Conservation (phyloP, 805 yeast species). For the Candida namnaoensis region DNA sequence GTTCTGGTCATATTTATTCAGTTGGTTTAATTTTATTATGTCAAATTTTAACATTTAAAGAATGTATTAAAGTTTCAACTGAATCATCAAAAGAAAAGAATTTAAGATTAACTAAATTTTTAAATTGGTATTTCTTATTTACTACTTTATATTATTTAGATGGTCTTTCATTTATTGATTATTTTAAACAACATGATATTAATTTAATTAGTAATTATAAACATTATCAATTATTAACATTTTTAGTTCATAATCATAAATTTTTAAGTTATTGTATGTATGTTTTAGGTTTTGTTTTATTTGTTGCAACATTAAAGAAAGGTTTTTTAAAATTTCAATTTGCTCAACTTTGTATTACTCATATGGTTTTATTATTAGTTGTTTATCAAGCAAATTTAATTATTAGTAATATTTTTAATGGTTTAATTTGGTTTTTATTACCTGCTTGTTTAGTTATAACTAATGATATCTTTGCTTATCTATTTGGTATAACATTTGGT, state of each 20-base stretch:
- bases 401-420: constrained; percentile 80
- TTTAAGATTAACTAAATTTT: constrained; percentile 70
- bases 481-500: constrained; percentile 96
- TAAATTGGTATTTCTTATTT: constrained; percentile 87
- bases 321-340: constrained; percentile 89
- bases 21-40: constrained; percentile 62
- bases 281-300: constrained; percentile 80
- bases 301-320: constrained; percentile 81
- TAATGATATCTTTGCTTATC: constrained; percentile 92
- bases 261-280: constrained; percentile 79
- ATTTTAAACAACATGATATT: constrained; percentile 76
- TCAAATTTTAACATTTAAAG: constrained; percentile 82
- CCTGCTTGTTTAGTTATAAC: constrained; percentile 90
- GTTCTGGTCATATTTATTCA: constrained; percentile 81
- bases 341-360: constrained; percentile 88
- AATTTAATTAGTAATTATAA: constrained; percentile 62
- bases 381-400: constrained; percentile 93
- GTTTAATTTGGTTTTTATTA: constrained; percentile 88
- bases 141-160: constrained; percentile 87
- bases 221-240: constrained; percentile 37
- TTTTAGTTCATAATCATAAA: constrained; percentile 70
- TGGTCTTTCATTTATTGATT: constrained; percentile 71
- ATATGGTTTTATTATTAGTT: constrained; percentile 83
- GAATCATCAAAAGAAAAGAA: constrained; percentile 74
- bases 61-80: constrained; percentile 81